Percentiles rank a stretch among this genome's conserved stretches.
Evolutionary conservation across 345 rosid species (phyloP).

Genomic region (Arabis hirsuta): DNA sequence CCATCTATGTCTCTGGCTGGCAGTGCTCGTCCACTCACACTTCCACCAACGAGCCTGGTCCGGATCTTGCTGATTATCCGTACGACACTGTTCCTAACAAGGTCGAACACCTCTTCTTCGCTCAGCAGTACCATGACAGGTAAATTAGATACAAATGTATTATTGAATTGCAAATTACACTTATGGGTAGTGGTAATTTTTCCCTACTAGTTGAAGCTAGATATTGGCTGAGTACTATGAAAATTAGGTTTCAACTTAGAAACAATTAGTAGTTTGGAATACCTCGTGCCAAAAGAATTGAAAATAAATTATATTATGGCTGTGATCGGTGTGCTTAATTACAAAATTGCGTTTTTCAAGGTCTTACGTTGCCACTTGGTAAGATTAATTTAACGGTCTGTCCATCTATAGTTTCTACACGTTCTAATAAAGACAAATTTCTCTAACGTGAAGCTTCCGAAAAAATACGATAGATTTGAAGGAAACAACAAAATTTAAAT

Average conservation of each 20-base stretch:
- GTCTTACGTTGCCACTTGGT: constrained; percentile 29
- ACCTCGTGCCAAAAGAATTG: constrained; percentile 3
- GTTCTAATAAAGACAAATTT: constrained; percentile 15
- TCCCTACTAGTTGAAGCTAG: background rate
- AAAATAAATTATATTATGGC: background rate
- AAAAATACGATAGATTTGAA: background rate
- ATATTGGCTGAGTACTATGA: constrained; percentile 7
- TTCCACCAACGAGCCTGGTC: constrained; percentile 90
- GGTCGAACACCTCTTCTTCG: constrained; percentile 91
- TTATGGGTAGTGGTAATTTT: background rate
- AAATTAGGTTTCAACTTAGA: background rate
- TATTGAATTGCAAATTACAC: background rate
- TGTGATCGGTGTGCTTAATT: constrained; percentile 20
- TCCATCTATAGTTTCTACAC: constrained; percentile 28
- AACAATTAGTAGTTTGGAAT: background rate
- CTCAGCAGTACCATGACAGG: constrained; percentile 92
- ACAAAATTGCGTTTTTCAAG: constrained; percentile 13
- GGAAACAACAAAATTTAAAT: background rate
- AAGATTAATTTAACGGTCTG: constrained; percentile 18
- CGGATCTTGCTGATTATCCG: constrained; percentile 96
- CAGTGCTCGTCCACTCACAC: constrained; percentile 99
- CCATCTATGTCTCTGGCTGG: constrained; percentile 96
- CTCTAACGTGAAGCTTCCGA: background rate
- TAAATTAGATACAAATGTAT: background rate
- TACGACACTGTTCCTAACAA: constrained; percentile 96